Conservation (phyloP, 2,329 filamentous ascomycete genomes). For the Colletotrichum tabaci region DNA sequence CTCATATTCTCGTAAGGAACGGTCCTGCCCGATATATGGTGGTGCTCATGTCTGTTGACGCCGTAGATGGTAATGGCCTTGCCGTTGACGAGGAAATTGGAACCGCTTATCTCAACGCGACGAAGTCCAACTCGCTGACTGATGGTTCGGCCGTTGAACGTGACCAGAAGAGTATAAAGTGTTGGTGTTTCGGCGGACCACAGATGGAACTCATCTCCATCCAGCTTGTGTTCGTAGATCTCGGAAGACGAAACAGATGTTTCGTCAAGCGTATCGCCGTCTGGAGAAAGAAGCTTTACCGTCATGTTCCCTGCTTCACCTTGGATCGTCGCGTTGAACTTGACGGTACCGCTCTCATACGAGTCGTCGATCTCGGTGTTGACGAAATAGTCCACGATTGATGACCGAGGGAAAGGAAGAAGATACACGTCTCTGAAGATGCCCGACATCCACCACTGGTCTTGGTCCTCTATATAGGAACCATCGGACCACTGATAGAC, state of each 20-base stretch:
- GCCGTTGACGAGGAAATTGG: constrained; percentile 76
- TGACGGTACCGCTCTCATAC: constrained; percentile 67
- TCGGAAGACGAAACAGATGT: neutral
- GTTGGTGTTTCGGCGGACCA: constrained; percentile 80
- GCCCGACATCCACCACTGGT: constrained; percentile 78
- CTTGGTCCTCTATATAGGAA: constrained; percentile 79
- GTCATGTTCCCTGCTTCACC: constrained; percentile 42
- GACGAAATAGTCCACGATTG: constrained; percentile 70
- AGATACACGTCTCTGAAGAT: constrained; percentile 80
- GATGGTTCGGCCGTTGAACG: constrained; percentile 56
- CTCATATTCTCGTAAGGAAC: constrained; percentile 73
- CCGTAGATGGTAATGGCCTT: constrained; percentile 77
- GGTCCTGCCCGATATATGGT: constrained; percentile 72
- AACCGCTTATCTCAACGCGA: constrained; percentile 71
- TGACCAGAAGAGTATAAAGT: constrained; percentile 67
- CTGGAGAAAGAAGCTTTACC: constrained; percentile 12
- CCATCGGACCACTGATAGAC: constrained; percentile 83
- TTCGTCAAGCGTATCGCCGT: constrained; percentile 42
- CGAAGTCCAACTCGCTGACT: constrained; percentile 75
- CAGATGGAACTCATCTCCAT: constrained; percentile 66
- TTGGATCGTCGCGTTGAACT: constrained; percentile 60
- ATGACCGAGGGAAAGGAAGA: constrained; percentile 69
- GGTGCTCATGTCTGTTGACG: constrained; percentile 80
- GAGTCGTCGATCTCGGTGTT: constrained; percentile 69
- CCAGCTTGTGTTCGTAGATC: constrained; percentile 54